These are phyloP conservation scores for Ciborinia camelliae DNA, from an alignment of 2,329 filamentous ascomycete genomes.

Conservation along the genomic window DNA sequence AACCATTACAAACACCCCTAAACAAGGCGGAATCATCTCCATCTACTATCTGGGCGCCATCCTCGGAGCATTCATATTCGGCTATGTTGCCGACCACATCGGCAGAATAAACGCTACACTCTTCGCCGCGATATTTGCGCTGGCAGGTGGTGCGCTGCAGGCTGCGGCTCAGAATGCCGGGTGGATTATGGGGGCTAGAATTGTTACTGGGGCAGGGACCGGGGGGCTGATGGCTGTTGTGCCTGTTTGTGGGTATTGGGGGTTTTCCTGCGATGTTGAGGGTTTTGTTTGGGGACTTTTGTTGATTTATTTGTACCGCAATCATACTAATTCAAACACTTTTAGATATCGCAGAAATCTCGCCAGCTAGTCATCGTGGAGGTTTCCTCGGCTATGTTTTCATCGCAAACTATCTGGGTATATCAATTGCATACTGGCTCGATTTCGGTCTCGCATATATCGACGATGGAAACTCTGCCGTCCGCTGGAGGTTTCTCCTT, in stretches of 20 bases:
- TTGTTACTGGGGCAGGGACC: constrained; percentile 37
- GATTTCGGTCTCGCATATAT: constrained; percentile 42
- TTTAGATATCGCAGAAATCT: constrained; percentile 31
- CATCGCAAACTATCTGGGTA: constrained; percentile 35
- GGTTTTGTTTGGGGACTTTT: not conserved
- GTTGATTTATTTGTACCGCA: not conserved
- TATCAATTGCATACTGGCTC: constrained; percentile 36
- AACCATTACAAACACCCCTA: not conserved
- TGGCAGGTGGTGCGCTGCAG: constrained; percentile 34
- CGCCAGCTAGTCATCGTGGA: constrained; percentile 33
- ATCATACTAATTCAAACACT: not conserved
- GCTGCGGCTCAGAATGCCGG: constrained; percentile 27
- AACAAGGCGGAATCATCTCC: not conserved
- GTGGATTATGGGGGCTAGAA: constrained; percentile 37
- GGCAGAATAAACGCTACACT: constrained; percentile 52
- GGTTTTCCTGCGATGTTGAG: no score
- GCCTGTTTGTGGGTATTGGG: constrained; percentile 27
- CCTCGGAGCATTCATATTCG: constrained; percentile 39
- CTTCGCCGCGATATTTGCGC: constrained; percentile 40
- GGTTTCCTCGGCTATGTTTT: constrained; percentile 35
- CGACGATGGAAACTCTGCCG: constrained; percentile 22
- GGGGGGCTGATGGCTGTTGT: constrained; percentile 37
- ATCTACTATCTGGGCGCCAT: constrained; percentile 37
- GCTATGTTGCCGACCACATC: constrained; percentile 49
- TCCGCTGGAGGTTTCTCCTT: constrained; percentile 37